Percentiles rank a stretch among this genome's conserved stretches.
Evolutionary conservation across 495 filamentous ascomycete genomes (phyloP).

Genomic region (Thozetella sp.): DNA sequence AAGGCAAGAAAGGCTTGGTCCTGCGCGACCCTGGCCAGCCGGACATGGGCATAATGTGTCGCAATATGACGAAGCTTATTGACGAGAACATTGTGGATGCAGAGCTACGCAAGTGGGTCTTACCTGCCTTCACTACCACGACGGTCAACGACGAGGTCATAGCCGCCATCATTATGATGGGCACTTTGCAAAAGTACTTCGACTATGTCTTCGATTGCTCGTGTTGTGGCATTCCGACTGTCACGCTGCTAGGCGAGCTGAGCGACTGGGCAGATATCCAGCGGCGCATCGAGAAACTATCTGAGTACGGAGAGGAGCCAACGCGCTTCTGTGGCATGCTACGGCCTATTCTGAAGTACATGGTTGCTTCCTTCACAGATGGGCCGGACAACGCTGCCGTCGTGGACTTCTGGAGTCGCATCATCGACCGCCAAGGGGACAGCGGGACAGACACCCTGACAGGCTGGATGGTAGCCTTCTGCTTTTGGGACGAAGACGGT

Average conservation of each 20-base stretch:
- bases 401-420: background rate
- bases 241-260: constrained; percentile 46
- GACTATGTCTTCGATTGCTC: constrained; percentile 6
- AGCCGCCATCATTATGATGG: constrained; percentile 14
- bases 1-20: constrained; percentile 29
- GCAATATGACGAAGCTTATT: constrained; percentile 30
- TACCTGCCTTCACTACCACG: constrained; percentile 24
- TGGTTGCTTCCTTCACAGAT: background rate
- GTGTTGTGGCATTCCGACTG: constrained; percentile 48
- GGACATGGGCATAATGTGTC: constrained; percentile 28
- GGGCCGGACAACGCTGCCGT: background rate
- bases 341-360: background rate
- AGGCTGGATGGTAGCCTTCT: background rate
- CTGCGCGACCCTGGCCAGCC: constrained; percentile 17
- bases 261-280: constrained; percentile 41
- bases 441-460: background rate
- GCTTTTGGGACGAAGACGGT: background rate
- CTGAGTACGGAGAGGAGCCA: constrained; percentile 32
- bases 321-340: constrained; percentile 5
- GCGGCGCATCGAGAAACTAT: constrained; percentile 32
- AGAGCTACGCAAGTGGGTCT: constrained; percentile 17
- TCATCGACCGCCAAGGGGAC: background rate
- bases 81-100: constrained; percentile 10
- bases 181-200: constrained; percentile 40
- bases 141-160: constrained; percentile 17